These are phyloP conservation scores for Solanum bulbocastanum DNA, from an alignment of 257 asterid species.

Conservation along the genomic window DNA sequence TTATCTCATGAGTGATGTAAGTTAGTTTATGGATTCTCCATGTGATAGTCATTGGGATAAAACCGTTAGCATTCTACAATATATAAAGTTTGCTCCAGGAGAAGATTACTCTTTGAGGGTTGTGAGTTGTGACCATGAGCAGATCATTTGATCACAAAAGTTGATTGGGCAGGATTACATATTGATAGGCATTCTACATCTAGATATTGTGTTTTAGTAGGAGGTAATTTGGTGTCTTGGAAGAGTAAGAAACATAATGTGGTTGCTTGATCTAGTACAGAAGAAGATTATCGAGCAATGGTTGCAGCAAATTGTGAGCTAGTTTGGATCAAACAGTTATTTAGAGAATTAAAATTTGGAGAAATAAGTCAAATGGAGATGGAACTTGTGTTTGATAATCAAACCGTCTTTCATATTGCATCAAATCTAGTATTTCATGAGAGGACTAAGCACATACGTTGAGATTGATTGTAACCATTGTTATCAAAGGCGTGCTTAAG, in stretches of 20 bases:
- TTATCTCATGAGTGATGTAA: not conserved
- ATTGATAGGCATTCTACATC: not conserved
- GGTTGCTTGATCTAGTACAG: not conserved
- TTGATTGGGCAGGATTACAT: not conserved
- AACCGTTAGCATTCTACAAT: not conserved
- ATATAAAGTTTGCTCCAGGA: not conserved
- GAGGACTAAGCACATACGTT: not conserved
- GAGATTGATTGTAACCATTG: not conserved
- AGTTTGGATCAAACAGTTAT: not conserved
- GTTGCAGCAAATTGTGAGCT: not conserved
- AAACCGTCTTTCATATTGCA: not conserved
- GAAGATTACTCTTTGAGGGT: not conserved
- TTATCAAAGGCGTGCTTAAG: too few species aligned
- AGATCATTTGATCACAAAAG: not conserved
- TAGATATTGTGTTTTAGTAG: not conserved
- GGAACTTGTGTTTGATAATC: not conserved
- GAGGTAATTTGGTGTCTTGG: not conserved
- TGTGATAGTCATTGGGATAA: not conserved
- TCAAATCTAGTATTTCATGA: not conserved
- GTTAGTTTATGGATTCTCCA: not conserved
- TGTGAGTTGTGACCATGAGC: not conserved
- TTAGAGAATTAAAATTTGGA: not conserved
- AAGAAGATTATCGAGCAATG: not conserved
- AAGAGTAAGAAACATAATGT: not conserved
- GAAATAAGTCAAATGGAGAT: not conserved